Percentiles rank a stretch among this genome's conserved stretches.
Evolutionary conservation across 176 grass and related monocot genomes (phyloP).

Genomic region (Oryza brachyantha): DNA sequence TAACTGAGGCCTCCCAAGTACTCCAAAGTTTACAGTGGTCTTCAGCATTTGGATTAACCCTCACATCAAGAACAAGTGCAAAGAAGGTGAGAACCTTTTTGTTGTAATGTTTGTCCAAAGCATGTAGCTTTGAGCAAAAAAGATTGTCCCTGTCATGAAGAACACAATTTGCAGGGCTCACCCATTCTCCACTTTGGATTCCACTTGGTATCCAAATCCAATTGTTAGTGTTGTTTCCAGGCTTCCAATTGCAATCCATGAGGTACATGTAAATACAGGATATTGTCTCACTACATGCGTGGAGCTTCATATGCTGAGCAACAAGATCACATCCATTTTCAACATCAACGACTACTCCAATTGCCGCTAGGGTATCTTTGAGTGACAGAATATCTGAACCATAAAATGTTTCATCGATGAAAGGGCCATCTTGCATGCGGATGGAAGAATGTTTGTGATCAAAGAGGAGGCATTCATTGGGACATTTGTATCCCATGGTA

Average conservation of each 20-base stretch:
- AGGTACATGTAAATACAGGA: constrained; percentile 56
- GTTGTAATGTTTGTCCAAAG: constrained; percentile 59
- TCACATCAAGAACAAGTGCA: constrained; percentile 34
- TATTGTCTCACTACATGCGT: constrained; percentile 40
- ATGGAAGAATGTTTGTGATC: constrained; percentile 40
- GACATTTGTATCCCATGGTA: constrained; percentile 46
- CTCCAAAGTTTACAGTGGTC: constrained; percentile 48
- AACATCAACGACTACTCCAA: constrained; percentile 44
- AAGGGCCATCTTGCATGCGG: constrained; percentile 46
- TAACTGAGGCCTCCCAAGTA: constrained; percentile 34
- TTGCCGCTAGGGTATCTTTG: constrained; percentile 38
- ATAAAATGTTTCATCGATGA: constrained; percentile 67
- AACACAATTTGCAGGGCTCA: constrained; percentile 37
- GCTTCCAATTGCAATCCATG: constrained; percentile 38
- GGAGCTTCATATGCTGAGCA: constrained; percentile 34
- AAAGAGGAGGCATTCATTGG: constrained; percentile 53
- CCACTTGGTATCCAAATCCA: constrained; percentile 60
- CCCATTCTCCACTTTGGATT: constrained; percentile 48
- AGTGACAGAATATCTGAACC: constrained; percentile 37
- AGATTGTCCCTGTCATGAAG: constrained; percentile 44
- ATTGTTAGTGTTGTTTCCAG: constrained; percentile 1
- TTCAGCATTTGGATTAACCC: constrained; percentile 26
- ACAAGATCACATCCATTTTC: constrained; percentile 23
- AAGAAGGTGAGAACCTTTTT: constrained; percentile 45
- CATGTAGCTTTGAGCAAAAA: constrained; percentile 39